These are phyloP conservation scores for Antrodiella citrinella DNA, from an alignment of 768 basidiomycete genomes.

Conservation along the genomic window DNA sequence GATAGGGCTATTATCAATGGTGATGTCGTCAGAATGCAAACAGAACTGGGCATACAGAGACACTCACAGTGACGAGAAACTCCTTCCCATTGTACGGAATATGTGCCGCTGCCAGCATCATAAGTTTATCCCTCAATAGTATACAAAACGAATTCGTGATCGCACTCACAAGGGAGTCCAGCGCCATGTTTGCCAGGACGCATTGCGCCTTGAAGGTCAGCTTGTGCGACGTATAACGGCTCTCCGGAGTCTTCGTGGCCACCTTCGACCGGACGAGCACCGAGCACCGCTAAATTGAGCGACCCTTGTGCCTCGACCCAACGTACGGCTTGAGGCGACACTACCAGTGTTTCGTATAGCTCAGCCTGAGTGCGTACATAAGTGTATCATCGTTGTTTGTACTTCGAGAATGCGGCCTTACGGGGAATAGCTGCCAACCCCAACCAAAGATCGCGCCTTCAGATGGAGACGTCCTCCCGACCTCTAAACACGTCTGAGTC, in stretches of 20 bases:
- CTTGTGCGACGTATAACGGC: conserved; percentile 53
- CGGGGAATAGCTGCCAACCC: conserved; percentile 48
- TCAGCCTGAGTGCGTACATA: conserved; percentile 15
- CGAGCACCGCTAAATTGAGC: conserved; percentile 36
- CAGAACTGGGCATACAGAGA: too few species aligned
- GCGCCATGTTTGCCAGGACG: conserved; percentile 62
- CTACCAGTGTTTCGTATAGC: conserved; percentile 65
- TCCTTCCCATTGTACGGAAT: conserved; percentile 47
- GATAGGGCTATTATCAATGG: conserved; percentile 36
- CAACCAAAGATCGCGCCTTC: conserved; percentile 65
- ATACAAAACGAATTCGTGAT: too few species aligned
- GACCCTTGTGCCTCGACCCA: conserved; percentile 49
- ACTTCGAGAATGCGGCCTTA: conserved; percentile 28
- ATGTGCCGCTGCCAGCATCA: conserved; percentile 34
- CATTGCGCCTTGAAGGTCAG: conserved; percentile 35
- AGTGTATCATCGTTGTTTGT: too few species aligned
- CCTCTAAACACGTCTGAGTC: conserved; percentile 37
- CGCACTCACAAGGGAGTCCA: conserved; percentile 40
- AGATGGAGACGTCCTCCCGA: conserved; percentile 33
- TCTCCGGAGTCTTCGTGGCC: conserved; percentile 55
- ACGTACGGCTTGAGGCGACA: conserved; percentile 42
- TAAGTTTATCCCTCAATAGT: too few species aligned
- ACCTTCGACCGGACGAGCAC: conserved; percentile 53
- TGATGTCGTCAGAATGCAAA: too few species aligned
- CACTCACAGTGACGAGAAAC: conserved; percentile 40